Conservation (phyloP, 768 basidiomycete genomes). For the Austroboletus eburneus region DNA sequence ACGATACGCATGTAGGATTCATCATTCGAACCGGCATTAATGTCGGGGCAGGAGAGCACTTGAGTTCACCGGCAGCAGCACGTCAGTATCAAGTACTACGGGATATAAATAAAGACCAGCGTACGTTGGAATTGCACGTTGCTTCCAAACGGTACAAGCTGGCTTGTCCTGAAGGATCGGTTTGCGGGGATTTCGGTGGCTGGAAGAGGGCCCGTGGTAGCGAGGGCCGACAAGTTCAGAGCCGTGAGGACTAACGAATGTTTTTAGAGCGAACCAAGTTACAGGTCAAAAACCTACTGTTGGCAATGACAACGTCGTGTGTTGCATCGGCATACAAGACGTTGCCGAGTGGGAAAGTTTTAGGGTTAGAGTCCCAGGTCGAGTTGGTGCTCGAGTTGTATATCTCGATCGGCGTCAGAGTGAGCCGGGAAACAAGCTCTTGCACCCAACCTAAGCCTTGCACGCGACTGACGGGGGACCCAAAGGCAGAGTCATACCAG, state of each 20-base stretch:
- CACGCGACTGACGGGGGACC: constrained; percentile 72
- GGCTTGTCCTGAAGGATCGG: constrained; percentile 66
- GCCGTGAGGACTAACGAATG: constrained; percentile 65
- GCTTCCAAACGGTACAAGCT: constrained; percentile 85
- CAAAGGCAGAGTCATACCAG: constrained; percentile 71
- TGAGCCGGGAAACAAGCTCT: constrained; percentile 80
- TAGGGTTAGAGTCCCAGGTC: constrained; percentile 64
- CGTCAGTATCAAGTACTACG: background rate
- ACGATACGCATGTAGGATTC: constrained; percentile 70
- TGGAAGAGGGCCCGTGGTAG: constrained; percentile 67
- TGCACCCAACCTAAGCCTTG: constrained; percentile 80
- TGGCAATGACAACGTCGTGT: constrained; percentile 86
- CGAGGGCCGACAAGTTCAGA: constrained; percentile 74
- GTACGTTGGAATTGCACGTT: constrained; percentile 62
- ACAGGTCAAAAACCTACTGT: constrained; percentile 45
- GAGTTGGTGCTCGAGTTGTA: constrained; percentile 85
- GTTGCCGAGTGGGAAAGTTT: constrained; percentile 68
- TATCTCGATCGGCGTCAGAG: constrained; percentile 61
- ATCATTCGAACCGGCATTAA: constrained; percentile 7
- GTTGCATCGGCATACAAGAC: constrained; percentile 84
- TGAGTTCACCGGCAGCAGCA: constrained; percentile 4
- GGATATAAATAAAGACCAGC: too few relatives aligned
- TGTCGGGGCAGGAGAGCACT: constrained; percentile 58
- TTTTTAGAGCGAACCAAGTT: background rate
- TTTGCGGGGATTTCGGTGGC: constrained; percentile 63